phyloP scores from a whole-genome alignment of 1,139 yeast genomes.

The Suhomyces choctaworum region DNA sequence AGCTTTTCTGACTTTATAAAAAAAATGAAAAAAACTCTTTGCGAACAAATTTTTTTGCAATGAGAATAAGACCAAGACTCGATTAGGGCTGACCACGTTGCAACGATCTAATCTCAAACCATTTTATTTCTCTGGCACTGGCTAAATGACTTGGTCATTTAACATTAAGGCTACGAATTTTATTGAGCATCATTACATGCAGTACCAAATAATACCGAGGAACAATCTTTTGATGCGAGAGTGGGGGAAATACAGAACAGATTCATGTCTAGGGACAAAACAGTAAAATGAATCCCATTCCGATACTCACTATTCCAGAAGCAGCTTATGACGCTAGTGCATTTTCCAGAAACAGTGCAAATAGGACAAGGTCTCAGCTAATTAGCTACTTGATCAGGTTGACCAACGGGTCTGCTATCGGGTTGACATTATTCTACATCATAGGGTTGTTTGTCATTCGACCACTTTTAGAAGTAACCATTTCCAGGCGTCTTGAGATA shows the following conservation, averaged over 20 bases:
- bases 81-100: too few species aligned
- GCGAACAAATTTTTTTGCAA: too few species aligned
- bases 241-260: too few species aligned
- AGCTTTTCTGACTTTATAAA: too few species aligned
- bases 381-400: slow-evolving; percentile 32
- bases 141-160: too few species aligned
- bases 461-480: slow-evolving; percentile 38
- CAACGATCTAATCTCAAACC: too few species aligned
- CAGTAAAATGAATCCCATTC: slow-evolving; percentile 20
- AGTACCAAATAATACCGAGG: neutral
- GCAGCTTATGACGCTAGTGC: slow-evolving; percentile 38
- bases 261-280: neutral
- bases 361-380: slow-evolving; percentile 27
- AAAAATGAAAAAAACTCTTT: too few species aligned
- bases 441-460: slow-evolving; percentile 35
- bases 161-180: too few species aligned
- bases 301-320: slow-evolving; percentile 46
- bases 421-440: slow-evolving; percentile 32
- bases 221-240: neutral
- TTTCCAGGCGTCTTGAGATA: slow-evolving; percentile 34
- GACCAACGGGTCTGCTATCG: slow-evolving; percentile 39
- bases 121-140: too few species aligned
- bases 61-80: too few species aligned
- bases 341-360: slow-evolving; percentile 15
- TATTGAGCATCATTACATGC: too few species aligned